Evolutionary conservation across 1,139 yeast genomes (phyloP), one percentile per base, ranked within the genome.

Genomic region (Pneumocystis oryctolagi): DNA sequence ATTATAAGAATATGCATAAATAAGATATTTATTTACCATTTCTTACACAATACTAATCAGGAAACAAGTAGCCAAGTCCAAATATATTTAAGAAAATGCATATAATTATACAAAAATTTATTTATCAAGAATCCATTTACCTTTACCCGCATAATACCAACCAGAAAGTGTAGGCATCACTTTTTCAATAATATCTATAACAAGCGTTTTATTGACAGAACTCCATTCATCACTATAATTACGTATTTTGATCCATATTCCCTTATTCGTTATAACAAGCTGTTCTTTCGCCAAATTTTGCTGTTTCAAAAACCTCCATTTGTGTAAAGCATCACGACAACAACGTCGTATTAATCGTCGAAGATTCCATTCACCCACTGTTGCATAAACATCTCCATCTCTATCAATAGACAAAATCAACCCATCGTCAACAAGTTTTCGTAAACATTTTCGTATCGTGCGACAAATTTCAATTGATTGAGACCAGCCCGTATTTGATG

Each of bases 331-430:
- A 3, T 47, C 55, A n/a, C 55, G 30, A 20, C 34, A 60, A 40
- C 58, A 60, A 37, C 25, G 25, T 16, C 61, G 61, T 53, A 63
- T 32, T 5, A 35, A 25, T 28, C 47, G 31, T n/a, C 61, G 61
- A 16, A 63, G 59, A 47, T 63, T 63, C 64, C 64, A 63, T n/a
- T 32, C 31, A 3, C 64, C 64, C 3, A 63, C 40, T 16, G 62
- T 60, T 25, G 59, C 40, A 39, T 40, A 63, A 18, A 59, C 57
- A 14, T 63, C 63, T 16, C 18, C 28, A 5, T 34, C 32, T 18
- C 31, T 32, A 34, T 58, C 59, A n/a, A 47, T 14, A 32, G 31
- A 39, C 6, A 61, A 14, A 39, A 63, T 34, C 2, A 61, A 9
- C n/a, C 64, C 64, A 35, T 61, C 60, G 14, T 58, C 35, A 25